phyloP scores from a whole-genome alignment of 2,329 filamentous ascomycete genomes.

The Botrytis squamosa region DNA sequence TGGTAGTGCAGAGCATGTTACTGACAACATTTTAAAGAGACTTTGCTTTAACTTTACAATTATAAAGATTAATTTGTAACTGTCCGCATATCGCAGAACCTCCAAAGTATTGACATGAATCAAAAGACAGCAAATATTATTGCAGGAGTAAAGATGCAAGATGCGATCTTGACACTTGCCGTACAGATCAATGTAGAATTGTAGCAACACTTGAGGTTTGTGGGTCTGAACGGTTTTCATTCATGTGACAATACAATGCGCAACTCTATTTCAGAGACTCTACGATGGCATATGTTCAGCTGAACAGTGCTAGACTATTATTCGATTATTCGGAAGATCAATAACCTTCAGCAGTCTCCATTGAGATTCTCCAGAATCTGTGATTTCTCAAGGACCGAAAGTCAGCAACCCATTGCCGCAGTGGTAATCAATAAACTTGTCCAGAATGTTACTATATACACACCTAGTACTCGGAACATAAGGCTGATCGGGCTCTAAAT shows the following conservation, averaged over 20 bases:
- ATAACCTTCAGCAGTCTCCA: not conserved
- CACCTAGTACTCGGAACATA: not conserved
- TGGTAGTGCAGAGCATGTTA: not conserved
- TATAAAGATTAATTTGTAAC: slow-evolving; percentile 26
- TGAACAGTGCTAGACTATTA: not conserved
- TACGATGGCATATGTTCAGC: not conserved
- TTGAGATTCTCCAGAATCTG: not conserved
- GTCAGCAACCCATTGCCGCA: not conserved
- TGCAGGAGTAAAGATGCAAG: slow-evolving; percentile 20
- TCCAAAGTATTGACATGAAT: not conserved
- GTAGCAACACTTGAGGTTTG: not conserved
- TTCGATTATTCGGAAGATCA: not conserved
- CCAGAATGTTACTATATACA: not conserved
- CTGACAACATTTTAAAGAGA: slow-evolving; percentile 22
- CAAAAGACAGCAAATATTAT: not conserved
- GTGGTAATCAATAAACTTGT: not conserved
- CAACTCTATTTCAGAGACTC: not conserved
- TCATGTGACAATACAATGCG: not conserved
- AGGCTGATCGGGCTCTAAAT: not conserved
- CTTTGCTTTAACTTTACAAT: not conserved
- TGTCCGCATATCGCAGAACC: slow-evolving; percentile 30
- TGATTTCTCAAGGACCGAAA: not conserved
- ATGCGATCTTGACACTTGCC: slow-evolving; percentile 18
- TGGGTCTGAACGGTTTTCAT: not conserved
- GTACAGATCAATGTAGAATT: slow-evolving; percentile 13